Evolutionary conservation across 768 basidiomycete genomes (phyloP).

Genomic region (Hysterangium stoloniferum): DNA sequence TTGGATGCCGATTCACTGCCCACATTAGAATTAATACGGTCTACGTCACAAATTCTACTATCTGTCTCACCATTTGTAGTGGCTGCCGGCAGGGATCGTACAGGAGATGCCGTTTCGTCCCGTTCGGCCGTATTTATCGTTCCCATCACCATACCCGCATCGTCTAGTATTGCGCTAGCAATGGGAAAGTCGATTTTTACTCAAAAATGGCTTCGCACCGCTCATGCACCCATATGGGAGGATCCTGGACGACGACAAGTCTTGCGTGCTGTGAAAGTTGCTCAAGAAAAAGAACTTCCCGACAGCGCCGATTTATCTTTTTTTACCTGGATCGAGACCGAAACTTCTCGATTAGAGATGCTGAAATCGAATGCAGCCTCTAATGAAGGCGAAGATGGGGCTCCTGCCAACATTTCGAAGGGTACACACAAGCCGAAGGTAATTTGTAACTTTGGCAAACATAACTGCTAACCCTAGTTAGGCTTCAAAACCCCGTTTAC

Average conservation of each 20-base stretch:
- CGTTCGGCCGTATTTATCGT: slow-evolving; percentile 53
- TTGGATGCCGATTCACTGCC: slow-evolving; percentile 20
- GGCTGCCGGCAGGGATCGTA: slow-evolving; percentile 3
- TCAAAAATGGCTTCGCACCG: slow-evolving; percentile 38
- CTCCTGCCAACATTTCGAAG: not conserved
- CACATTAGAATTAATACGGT: slow-evolving; percentile 25
- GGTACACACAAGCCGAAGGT: slow-evolving; percentile 26
- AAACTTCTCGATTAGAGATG: slow-evolving; percentile 1
- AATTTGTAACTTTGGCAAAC: not conserved
- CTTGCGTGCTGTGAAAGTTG: slow-evolving; percentile 30
- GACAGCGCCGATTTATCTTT: slow-evolving; percentile 53
- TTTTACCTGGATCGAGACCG: slow-evolving; percentile 44
- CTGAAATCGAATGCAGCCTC: not conserved
- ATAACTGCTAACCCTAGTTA: not conserved
- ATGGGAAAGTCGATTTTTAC: slow-evolving; percentile 44
- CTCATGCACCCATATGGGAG: slow-evolving; percentile 5
- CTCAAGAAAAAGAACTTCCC: slow-evolving; percentile 36
- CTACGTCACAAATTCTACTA: slow-evolving; percentile 44
- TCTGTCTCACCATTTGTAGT: slow-evolving; percentile 34
- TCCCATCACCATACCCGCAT: slow-evolving; percentile 43
- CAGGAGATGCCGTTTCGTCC: slow-evolving; percentile 8
- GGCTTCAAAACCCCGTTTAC: slow-evolving; percentile 14
- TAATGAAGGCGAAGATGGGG: not conserved
- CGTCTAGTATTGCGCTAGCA: slow-evolving; percentile 56
- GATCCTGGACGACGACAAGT: slow-evolving; percentile 26